Base-by-base conservation (phyloP, 257 asterid species). In the Nicotiana attenuata region DNA sequence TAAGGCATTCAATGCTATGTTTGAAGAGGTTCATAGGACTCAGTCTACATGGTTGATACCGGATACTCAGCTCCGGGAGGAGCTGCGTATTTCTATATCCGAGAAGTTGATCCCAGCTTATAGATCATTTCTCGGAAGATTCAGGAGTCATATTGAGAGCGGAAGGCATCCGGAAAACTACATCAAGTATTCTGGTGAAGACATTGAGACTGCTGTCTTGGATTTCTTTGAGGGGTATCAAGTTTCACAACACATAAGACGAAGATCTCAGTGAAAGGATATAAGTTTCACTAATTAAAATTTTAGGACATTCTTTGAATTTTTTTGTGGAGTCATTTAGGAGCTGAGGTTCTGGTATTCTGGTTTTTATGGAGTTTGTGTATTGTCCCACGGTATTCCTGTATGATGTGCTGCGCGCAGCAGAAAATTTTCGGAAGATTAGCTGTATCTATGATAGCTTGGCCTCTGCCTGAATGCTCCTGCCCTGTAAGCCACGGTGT, bases 111-210 rank as follows among this genome's bases (percentile, higher is more conserved):
- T 95, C 81, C 98, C 99, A 2, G 98, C 98, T 19, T 95, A 95
- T 81, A 85, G 97, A 60, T 93, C 98, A 2, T 95, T 95, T 85
- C 95, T 93, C 45, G 98, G 97, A 73, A 90, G 97, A 78, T 93
- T 87, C 86, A 93, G 97, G 89, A 90, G 90, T 80, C 97, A 93
- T 82, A 92, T 95, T 15, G 99, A 95, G 90, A 93, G 95, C 66
- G 98, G 97, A 81, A 90, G 90, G 86, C 98, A 95, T 85, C 98
- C 97, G 0, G 99, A 95, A 89, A 93, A 93, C 81, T 95, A 93
- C 87, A 95, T 95, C 86, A 95, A 92, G 82, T 95, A 91, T 85
- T 88, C 98, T 0, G 99, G 89, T 22, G 99, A 95, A 87, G 98
- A 95, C 81, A 96, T 95, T 71, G 99, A 95, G 92, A 86, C 84